These are phyloP conservation scores for Thielaviopsis ethacetica DNA, from an alignment of 2,329 filamentous ascomycete genomes.

Conservation along the genomic window DNA sequence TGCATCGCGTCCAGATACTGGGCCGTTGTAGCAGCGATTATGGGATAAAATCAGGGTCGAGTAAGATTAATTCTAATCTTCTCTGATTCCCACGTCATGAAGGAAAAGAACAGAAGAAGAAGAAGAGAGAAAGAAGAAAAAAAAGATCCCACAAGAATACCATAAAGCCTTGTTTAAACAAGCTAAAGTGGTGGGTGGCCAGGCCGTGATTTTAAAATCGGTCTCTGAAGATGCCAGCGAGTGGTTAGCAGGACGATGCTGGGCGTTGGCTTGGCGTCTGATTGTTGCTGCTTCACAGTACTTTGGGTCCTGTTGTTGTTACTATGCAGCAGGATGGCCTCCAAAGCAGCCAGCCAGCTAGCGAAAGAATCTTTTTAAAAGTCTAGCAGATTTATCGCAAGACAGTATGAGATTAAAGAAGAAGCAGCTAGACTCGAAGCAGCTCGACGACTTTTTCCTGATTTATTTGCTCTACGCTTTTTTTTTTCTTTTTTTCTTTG, in stretches of 20 bases:
- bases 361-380: neutral
- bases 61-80: neutral
- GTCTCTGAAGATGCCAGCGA: neutral
- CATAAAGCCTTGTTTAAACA: neutral
- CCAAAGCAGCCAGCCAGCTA: neutral
- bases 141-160: neutral
- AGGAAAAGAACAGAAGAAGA: neutral
- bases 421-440: neutral
- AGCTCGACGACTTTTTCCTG: neutral
- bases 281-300: neutral
- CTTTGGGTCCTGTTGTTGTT: neutral
- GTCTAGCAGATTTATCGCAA: neutral
- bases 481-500: neutral
- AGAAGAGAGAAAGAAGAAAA: neutral
- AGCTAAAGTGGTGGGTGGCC: neutral
- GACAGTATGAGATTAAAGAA: neutral
- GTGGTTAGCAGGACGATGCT: neutral
- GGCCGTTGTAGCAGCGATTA: neutral
- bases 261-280: neutral
- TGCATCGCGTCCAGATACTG: neutral
- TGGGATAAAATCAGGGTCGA: neutral
- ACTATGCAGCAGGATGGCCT: neutral
- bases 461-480: neutral
- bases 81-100: neutral
- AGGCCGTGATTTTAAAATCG: neutral